Evolutionary conservation across 2,329 filamentous ascomycete species (phyloP).

Genomic region (Albifimbria verrucaria): DNA sequence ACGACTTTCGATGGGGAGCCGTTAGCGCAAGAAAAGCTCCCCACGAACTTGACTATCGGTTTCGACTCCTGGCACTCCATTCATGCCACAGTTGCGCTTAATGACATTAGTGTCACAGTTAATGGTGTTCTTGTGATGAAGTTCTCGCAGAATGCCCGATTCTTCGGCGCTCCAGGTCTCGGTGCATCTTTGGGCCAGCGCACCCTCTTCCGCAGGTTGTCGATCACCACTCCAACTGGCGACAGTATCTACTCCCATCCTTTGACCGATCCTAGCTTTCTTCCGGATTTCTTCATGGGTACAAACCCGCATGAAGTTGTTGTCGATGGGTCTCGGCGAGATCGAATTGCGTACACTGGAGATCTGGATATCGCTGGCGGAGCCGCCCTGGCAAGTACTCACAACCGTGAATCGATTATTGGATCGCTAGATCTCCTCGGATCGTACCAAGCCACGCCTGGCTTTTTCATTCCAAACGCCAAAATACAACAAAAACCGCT

Average conservation of each 20-base stretch:
- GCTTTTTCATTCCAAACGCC: conserved; percentile 27
- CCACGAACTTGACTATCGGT: neutral
- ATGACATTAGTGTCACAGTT: too few relatives aligned
- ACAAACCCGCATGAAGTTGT: conserved; percentile 26
- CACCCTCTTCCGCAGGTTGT: conserved; percentile 1
- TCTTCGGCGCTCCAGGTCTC: too few relatives aligned
- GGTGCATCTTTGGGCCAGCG: conserved; percentile 4
- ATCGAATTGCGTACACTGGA: conserved; percentile 28
- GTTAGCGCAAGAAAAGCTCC: neutral
- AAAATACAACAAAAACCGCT: conserved; percentile 24
- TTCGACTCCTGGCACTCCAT: conserved; percentile 2
- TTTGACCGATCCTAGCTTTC: conserved; percentile 18
- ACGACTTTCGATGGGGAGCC: neutral
- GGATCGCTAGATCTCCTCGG: conserved; percentile 25
- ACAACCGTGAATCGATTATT: conserved; percentile 19
- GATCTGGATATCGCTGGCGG: conserved; percentile 26
- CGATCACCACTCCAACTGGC: neutral
- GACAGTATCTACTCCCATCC: neutral
- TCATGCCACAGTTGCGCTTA: neutral
- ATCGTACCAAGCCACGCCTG: conserved; percentile 22
- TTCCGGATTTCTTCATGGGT: conserved; percentile 31
- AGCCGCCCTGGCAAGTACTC: conserved; percentile 23
- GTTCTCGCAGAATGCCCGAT: too few relatives aligned
- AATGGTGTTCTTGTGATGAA: too few relatives aligned
- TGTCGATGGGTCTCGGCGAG: conserved; percentile 32